Percentiles rank a stretch among this genome's conserved stretches.
These are phyloP conservation scores for Hypholoma fasciculare DNA, from an alignment of 768 basidiomycete species.

Conservation along the genomic window DNA sequence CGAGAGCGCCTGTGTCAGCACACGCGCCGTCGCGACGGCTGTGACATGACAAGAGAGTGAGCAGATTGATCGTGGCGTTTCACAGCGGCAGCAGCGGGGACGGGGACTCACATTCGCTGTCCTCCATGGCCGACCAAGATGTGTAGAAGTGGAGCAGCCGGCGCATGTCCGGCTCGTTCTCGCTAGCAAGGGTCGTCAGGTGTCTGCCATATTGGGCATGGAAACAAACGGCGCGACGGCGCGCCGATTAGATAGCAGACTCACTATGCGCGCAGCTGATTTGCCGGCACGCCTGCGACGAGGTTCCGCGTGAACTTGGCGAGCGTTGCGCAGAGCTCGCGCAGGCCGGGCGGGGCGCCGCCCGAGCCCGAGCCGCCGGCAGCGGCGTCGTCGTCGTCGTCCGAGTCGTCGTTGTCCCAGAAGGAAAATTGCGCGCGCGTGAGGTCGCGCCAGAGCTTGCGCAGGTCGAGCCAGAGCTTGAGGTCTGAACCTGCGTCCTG, in stretches of 20 bases:
- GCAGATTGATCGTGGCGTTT: neutral
- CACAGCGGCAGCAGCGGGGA: neutral
- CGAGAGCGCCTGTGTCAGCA: conserved; percentile 76
- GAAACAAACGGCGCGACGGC: neutral
- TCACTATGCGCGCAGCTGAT: conserved; percentile 76
- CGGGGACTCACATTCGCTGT: conserved; percentile 49
- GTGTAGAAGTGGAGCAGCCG: conserved; percentile 71
- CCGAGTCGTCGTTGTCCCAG: conserved; percentile 48
- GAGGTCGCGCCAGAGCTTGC: conserved; percentile 56
- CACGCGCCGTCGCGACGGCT: conserved; percentile 67
- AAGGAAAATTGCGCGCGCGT: conserved; percentile 49
- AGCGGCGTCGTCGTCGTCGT: conserved; percentile 34
- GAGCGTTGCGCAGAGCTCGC: conserved; percentile 46
- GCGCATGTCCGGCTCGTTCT: conserved; percentile 71
- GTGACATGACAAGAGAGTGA: conserved; percentile 12
- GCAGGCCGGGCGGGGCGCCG: conserved; percentile 34
- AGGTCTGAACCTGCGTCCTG: conserved; percentile 37
- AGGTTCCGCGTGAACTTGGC: conserved; percentile 85
- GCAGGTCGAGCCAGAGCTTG: conserved; percentile 55
- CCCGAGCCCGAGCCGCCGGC: conserved; percentile 11
- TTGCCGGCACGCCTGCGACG: conserved; percentile 70
- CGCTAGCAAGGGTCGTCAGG: conserved; percentile 37
- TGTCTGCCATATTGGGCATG: conserved; percentile 6
- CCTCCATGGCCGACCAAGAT: conserved; percentile 70
- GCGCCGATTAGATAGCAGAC: conserved; percentile 26